These are phyloP conservation scores for Amanita polypyramis DNA, from an alignment of 768 basidiomycete species.

Conservation along the genomic window DNA sequence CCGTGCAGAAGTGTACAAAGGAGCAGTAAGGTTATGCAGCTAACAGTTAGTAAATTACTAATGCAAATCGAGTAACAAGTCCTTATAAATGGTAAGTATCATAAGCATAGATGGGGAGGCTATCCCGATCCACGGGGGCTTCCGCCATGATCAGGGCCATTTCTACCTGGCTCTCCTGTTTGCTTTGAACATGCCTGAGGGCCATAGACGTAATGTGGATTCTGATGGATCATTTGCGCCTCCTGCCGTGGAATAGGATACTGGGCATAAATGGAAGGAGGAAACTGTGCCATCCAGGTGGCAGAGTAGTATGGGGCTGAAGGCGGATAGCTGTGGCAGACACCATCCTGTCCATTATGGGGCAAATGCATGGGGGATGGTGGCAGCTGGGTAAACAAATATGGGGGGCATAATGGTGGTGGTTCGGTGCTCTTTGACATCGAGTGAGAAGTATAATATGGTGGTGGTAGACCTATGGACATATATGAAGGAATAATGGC, in stretches of 20 bases:
- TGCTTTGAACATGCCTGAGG: background rate
- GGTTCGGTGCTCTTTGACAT: conserved; percentile 43
- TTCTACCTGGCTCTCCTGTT: background rate
- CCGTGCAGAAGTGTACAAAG: conserved; percentile 1
- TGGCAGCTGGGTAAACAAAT: conserved; percentile 33
- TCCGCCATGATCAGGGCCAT: background rate
- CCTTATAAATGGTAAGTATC: background rate
- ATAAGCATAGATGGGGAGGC: background rate
- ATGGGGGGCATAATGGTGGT: conserved; percentile 40
- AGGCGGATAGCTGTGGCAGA: conserved; percentile 26
- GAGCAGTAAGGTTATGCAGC: background rate
- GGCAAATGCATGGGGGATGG: conserved; percentile 27
- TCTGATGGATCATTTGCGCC: background rate
- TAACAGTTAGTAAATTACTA: background rate
- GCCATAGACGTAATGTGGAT: conserved; percentile 1
- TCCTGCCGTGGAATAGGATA: conserved; percentile 15
- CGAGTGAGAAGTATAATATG: conserved; percentile 45
- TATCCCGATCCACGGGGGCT: background rate
- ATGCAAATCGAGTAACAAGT: background rate
- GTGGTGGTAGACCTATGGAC: conserved; percentile 41
- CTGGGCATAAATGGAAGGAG: conserved; percentile 36
- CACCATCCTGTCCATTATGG: conserved; percentile 27
- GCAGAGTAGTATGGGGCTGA: conserved; percentile 33
- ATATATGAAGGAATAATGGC: conserved; percentile 42
- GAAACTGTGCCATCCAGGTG: conserved; percentile 33